phyloP scores from a whole-genome alignment of 2,329 filamentous ascomycete genomes.

The Macrophomina tecta region DNA sequence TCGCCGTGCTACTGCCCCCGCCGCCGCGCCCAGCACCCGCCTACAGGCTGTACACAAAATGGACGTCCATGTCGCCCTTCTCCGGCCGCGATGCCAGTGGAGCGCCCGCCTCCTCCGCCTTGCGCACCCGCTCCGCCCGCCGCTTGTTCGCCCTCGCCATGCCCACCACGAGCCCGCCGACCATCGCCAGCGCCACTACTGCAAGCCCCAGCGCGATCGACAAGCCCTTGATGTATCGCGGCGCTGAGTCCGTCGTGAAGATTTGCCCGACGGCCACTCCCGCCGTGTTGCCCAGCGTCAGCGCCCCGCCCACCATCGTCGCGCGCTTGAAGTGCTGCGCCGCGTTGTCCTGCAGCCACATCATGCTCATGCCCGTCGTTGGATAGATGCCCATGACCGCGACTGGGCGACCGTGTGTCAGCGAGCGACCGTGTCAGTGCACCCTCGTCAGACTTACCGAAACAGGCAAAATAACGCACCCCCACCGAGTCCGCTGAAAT shows the following conservation, averaged over 20 bases:
- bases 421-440: not conserved
- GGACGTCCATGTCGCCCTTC: slow-evolving; percentile 27
- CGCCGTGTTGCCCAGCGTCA: slow-evolving; percentile 27
- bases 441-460: slow-evolving; percentile 18
- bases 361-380: slow-evolving; percentile 27
- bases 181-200: slow-evolving; percentile 27
- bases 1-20: not conserved
- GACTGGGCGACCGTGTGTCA: slow-evolving; percentile 3
- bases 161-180: slow-evolving; percentile 21
- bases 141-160: slow-evolving; percentile 25
- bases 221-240: slow-evolving; percentile 27
- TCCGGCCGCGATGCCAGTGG: slow-evolving; percentile 18
- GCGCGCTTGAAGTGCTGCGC: slow-evolving; percentile 27
- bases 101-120: slow-evolving; percentile 21
- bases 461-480: slow-evolving; percentile 28
- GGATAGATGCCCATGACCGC: slow-evolving; percentile 26
- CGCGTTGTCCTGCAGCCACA: slow-evolving; percentile 28
- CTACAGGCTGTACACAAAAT: slow-evolving; percentile 27
- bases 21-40: not conserved
- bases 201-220: slow-evolving; percentile 27
- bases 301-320: slow-evolving; percentile 27
- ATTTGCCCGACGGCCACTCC: slow-evolving; percentile 27
- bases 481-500: slow-evolving; percentile 19
- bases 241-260: slow-evolving; percentile 20
- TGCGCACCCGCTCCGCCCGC: slow-evolving; percentile 21